Conservation (phyloP, 1,139 yeast species). For the Blastobotrys proliferans region DNA sequence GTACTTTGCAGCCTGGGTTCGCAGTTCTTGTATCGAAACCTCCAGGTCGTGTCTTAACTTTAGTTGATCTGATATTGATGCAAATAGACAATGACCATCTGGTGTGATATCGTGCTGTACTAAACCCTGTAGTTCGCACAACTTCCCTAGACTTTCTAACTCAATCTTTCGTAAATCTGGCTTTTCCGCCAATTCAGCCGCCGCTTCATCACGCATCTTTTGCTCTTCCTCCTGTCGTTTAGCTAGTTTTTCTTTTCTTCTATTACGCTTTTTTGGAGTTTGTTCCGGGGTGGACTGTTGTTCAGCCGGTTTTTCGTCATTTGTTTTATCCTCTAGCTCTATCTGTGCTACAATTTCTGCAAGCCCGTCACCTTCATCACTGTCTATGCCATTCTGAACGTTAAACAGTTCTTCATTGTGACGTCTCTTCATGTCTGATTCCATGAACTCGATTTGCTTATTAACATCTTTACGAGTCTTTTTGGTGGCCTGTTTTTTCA, state of each 20-base stretch:
- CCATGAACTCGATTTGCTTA: slow-evolving; percentile 56
- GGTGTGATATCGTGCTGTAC: slow-evolving; percentile 60
- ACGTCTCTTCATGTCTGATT: slow-evolving; percentile 47
- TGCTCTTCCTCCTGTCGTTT: slow-evolving; percentile 68
- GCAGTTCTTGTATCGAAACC: slow-evolving; percentile 48
- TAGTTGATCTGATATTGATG: slow-evolving; percentile 79
- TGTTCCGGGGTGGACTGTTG: slow-evolving; percentile 14
- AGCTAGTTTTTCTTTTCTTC: slow-evolving; percentile 81
- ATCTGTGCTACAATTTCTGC: slow-evolving; percentile 29
- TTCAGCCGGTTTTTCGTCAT: slow-evolving; percentile 33
- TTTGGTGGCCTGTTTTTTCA: slow-evolving; percentile 81
- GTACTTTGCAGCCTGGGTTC: slow-evolving; percentile 62
- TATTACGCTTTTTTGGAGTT: slow-evolving; percentile 52
- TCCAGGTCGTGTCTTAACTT: slow-evolving; percentile 44
- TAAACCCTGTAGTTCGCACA: slow-evolving; percentile 49
- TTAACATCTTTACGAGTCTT: slow-evolving; percentile 50
- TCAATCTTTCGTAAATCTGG: slow-evolving; percentile 73
- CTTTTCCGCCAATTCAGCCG: slow-evolving; percentile 58
- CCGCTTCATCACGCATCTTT: slow-evolving; percentile 62
- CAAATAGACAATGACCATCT: slow-evolving; percentile 92
- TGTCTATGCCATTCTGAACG: slow-evolving; percentile 6
- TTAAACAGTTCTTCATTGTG: slow-evolving; percentile 37
- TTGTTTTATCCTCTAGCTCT: slow-evolving; percentile 21
- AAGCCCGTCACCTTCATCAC: slow-evolving; percentile 6
- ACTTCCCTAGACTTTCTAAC: slow-evolving; percentile 53